Evolutionary conservation across 179 eudicot species (phyloP).

Genomic region (Beta corolliflora): DNA sequence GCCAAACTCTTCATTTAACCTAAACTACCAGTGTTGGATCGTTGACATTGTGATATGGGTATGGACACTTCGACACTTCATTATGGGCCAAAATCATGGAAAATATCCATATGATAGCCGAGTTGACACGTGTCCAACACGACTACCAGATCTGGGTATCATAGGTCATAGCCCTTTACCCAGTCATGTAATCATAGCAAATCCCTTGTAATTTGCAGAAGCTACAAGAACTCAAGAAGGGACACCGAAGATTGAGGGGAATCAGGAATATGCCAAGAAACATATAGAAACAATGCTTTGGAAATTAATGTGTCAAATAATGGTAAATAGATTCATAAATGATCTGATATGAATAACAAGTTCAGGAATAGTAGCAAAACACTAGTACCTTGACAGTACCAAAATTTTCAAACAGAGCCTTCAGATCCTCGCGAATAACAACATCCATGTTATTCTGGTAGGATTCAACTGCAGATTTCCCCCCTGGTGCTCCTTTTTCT

Average conservation of each 20-base stretch:
- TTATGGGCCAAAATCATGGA: too few relatives aligned
- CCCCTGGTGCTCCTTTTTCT: slow-evolving; percentile 34
- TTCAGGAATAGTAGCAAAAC: neutral
- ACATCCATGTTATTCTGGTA: slow-evolving; percentile 63
- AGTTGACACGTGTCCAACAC: too few relatives aligned
- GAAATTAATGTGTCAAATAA: neutral
- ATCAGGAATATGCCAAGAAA: neutral
- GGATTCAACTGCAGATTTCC: slow-evolving; percentile 28
- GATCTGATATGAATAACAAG: too few relatives aligned
- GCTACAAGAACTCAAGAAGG: neutral
- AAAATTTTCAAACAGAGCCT: slow-evolving; percentile 63
- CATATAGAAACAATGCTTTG: neutral
- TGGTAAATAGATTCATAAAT: neutral
- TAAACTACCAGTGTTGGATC: too few relatives aligned
- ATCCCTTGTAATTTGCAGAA: neutral
- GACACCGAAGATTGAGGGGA: neutral
- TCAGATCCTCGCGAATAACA: slow-evolving; percentile 84
- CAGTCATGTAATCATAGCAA: neutral
- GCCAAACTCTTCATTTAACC: too few relatives aligned
- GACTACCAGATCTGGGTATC: too few relatives aligned
- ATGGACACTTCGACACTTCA: too few relatives aligned
- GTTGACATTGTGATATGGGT: too few relatives aligned
- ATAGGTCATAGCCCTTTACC: neutral
- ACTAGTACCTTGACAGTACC: slow-evolving; percentile 81
- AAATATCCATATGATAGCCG: too few relatives aligned